Base-by-base conservation (phyloP, 768 basidiomycete genomes). In the Boletus subcaerulescens region DNA sequence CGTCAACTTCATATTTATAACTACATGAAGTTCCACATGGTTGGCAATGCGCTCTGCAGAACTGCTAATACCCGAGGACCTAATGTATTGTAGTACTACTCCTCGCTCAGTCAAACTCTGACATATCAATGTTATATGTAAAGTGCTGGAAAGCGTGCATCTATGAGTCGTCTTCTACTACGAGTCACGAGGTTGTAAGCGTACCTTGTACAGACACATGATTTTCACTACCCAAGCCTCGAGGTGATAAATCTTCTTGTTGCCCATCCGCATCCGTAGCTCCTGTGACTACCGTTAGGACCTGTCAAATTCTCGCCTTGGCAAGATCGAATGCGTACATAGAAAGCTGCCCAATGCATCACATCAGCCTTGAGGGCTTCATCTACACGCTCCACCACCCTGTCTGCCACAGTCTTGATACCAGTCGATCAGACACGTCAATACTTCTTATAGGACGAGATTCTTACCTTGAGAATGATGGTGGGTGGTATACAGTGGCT, bases 211-310 rank as follows among this genome's bases (percentile, higher is more conserved):
- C 54, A 93, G 58, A 64, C 83, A 89, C 96, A 98, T 98, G 40
- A 94, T 83, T 68, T 98, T 97, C 32, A 97, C 90, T 4, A 95
- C 91, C 89, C 93, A 98, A 17, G 96, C 95, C 65, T 99, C 96
- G 41, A 99, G 80, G 66, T 99, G 96, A 71, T 88, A 98, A 48
- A 99, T 98, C 73, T 98, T 89, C 71, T 91, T 91, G 66, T 83
- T 83, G 5, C 96, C 96, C 51, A 86, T 77, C n/a, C 93, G 84
- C 91, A 98, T 91, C n/a, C 97, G 87, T 36, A 90, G 81, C 75
- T 99, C 95, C 93, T 97, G 61, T 26, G 58, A 38, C 33, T 53
- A 10, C 20, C 35, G 13, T 65, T 6, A 56, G 50, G 41, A 52
- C 24, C 2, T 0, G 26, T 26, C 17, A 31, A 43, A 12, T 31